Evolutionary conservation across 805 yeast species (phyloP), one percentile per base, ranked within the genome.

Genomic region (Wickerhamiella kazuoi): DNA sequence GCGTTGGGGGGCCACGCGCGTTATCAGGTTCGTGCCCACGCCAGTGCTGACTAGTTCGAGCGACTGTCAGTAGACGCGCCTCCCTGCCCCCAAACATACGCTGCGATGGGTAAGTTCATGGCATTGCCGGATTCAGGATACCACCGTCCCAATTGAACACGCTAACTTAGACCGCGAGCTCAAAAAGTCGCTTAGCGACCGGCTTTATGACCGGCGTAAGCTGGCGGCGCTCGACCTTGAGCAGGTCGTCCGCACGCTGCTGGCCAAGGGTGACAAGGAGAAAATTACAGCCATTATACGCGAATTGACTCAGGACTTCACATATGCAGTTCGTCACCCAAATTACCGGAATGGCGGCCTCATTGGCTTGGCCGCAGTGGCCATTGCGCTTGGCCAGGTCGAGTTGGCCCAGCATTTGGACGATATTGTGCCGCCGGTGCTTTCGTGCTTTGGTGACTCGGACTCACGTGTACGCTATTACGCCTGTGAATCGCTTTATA

Each of bases 391-490:
- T 23, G 96, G 97, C 2, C 69, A 50, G 31, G 73, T 72, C 48
- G 87, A 86, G 36, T 82, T 90, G 28, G 90, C 94, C 0, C 63
- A 64, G 41, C 87, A 82, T 51, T 59, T 90, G 36, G 90, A 82
- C 43, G 80, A 75, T 39, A 84, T 90, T 41, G 73, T 90, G 45
- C 90, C 82, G 44, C 96, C 98, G 0, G 94, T 90, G 13, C 64
- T 90, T 49, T 87, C 95, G 0, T 87, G 96, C 43, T 90, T 90
- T 56, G 87, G 93, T 37, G 98, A 90, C 53, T 94, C 90, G 44
- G 95, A 90, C 56, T 87, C 94, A n/a, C 72, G 93, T 48, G 98
- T 90, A 7, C 68, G 98, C 40, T 90, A 90, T 52, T 90, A 84
- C 56, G 96, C 98, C 0, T 90, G 97, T 61, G 98, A 90, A 53